Evolutionary conservation across 2,329 filamentous ascomycete species (phyloP).

Genomic region (Hymenotorrendiella dingleyae): DNA sequence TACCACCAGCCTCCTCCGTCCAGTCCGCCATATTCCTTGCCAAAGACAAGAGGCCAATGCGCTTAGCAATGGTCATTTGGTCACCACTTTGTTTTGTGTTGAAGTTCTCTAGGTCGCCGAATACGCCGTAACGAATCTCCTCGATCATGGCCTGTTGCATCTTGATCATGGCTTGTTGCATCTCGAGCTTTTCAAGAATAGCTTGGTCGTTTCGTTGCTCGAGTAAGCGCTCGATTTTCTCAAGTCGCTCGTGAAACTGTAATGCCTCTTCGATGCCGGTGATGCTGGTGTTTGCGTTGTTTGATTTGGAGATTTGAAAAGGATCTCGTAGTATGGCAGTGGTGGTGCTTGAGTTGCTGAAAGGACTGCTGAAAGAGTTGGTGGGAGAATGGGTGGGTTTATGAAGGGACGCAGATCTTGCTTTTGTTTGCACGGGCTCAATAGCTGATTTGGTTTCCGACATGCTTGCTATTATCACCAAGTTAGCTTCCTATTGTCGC

Average conservation of each 20-base stretch:
- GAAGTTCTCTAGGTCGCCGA: background rate
- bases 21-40: background rate
- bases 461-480: too few relatives aligned
- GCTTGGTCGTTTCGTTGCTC: background rate
- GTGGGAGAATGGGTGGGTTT: background rate
- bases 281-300: background rate
- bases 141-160: constrained; percentile 6
- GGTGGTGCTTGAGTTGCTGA: background rate
- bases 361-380: background rate
- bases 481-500: constrained; percentile 9
- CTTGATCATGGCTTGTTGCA: constrained; percentile 6
- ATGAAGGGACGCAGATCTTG: background rate
- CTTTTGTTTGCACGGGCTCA: background rate
- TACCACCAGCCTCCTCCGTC: constrained; percentile 1
- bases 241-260: constrained; percentile 5
- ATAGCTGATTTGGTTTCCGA: background rate
- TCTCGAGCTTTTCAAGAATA: constrained; percentile 2
- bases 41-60: constrained; percentile 4
- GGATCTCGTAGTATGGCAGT: background rate
- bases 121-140: background rate
- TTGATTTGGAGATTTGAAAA: background rate
- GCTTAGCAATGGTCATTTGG: constrained; percentile 1
- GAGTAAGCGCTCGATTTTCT: constrained; percentile 4
- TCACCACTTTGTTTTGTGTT: background rate
- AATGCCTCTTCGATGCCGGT: background rate